A percentile compares a stretch with the other conserved stretches of the same genome.
Evolutionary conservation across 2,329 filamentous ascomycete genomes (phyloP).

Genomic region (Arthrinium puccinioides): DNA sequence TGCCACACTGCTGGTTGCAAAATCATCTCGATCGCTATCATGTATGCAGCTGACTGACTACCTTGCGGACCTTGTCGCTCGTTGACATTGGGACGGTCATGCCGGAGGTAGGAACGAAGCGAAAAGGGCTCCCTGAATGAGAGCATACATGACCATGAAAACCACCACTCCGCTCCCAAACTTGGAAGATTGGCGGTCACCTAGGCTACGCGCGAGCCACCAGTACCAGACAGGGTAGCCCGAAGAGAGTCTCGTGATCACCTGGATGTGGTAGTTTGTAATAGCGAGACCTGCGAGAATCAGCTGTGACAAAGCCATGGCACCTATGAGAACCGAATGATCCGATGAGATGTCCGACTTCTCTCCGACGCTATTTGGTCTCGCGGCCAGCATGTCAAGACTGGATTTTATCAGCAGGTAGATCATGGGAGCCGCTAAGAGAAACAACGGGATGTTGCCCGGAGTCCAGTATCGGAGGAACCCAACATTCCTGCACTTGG

Average conservation of each 20-base stretch:
- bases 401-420: conserved; percentile 59
- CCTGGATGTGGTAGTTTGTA: conserved; percentile 85
- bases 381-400: conserved; percentile 23
- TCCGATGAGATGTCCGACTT: background rate
- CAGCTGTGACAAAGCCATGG: conserved; percentile 66
- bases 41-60: too few species aligned
- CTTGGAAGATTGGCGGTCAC: conserved; percentile 20
- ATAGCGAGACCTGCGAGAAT: conserved; percentile 64
- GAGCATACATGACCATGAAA: conserved; percentile 73
- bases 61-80: too few species aligned
- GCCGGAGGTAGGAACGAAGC: conserved; percentile 89
- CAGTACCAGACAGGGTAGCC: conserved; percentile 88
- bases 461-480: conserved; percentile 86
- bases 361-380: background rate
- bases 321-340: conserved; percentile 30
- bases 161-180: conserved; percentile 39
- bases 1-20: too few species aligned
- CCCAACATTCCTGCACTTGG: conserved; percentile 65
- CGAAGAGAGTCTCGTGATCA: conserved; percentile 82
- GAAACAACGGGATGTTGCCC: conserved; percentile 79
- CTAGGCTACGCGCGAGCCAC: conserved; percentile 55
- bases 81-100: too few species aligned
- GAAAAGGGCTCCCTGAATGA: conserved; percentile 78
- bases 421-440: conserved; percentile 74
- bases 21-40: too few species aligned